phyloP scores from a whole-genome alignment of 805 yeast species.

The Metahyphopichia silvanorum region DNA sequence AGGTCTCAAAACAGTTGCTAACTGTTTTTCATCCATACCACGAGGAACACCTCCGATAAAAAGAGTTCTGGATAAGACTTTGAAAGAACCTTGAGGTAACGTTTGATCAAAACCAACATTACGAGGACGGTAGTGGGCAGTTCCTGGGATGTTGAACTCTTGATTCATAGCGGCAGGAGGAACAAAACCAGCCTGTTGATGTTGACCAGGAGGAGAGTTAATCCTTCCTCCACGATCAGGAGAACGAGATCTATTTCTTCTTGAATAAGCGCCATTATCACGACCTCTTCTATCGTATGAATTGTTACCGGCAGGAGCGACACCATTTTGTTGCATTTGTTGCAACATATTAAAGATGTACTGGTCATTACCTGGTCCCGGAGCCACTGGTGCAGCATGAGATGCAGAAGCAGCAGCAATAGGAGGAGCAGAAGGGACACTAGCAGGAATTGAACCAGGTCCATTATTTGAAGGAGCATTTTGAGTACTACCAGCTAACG shows the following conservation, averaged over 20 bases:
- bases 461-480: slow-evolving; percentile 6
- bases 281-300: slow-evolving; percentile 13
- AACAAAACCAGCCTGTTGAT: slow-evolving; percentile 9
- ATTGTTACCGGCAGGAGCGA: slow-evolving; percentile 2
- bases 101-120: slow-evolving; percentile 66
- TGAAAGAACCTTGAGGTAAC: slow-evolving; percentile 74
- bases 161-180: slow-evolving; percentile 41
- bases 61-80: slow-evolving; percentile 84
- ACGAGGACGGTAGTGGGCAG: slow-evolving; percentile 74
- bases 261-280: slow-evolving; percentile 32
- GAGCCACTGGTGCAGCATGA: slow-evolving; percentile 10
- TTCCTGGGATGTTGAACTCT: slow-evolving; percentile 67
- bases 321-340: slow-evolving; percentile 43
- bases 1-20: slow-evolving; percentile 71
- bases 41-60: slow-evolving; percentile 93
- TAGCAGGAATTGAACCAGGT: slow-evolving; percentile 2
- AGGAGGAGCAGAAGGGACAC: slow-evolving; percentile 14
- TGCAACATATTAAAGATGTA: slow-evolving; percentile 51
- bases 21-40: slow-evolving; percentile 70
- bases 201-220: slow-evolving; percentile 21
- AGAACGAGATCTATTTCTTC: slow-evolving; percentile 55
- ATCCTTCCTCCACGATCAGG: slow-evolving; percentile 32
- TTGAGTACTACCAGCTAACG: slow-evolving; percentile 29
- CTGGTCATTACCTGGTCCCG: slow-evolving; percentile 23
- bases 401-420: slow-evolving; percentile 7